Base-by-base conservation (phyloP, 495 filamentous ascomycete species). In the Podospora didyma region DNA sequence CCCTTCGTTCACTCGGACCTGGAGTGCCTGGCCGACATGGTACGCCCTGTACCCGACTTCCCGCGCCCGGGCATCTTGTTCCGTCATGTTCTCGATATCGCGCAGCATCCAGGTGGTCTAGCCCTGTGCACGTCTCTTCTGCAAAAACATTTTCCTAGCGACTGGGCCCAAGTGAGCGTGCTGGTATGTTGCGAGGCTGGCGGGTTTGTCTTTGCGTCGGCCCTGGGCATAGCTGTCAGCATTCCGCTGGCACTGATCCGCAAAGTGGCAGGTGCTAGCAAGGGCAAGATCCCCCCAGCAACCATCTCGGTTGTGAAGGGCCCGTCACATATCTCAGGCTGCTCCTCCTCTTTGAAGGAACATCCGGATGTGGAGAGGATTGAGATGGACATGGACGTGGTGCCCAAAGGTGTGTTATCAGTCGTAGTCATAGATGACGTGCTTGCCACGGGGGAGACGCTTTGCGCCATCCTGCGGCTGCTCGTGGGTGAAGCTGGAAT, bases 351-450 rank as follows among this genome's bases (percentile, higher is more conserved):
- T 57, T 57, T 49, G 66, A 68, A 70, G 31, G 60, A 62, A 19
- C 34, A 60, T 58, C 56, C 60, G 46, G 62, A 62, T 54, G 72
- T 74, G 66, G 71, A 71, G 58, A 59, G 58, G 45, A 75, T 87
- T 14, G 82, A 85, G 68, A 80, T 87, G 64, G 71, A 73, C 23
- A 63, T 62, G 53, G 71, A 73, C 68, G 66, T 73, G 46, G 56
- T 86, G 48, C 71, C 72, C 3, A 66, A 19, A 41, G 76, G 69
- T 22, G 70, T 69, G 17, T n/a, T n/a, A n/a, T 73, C 74, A 45
- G 78, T 87, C 17, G 69, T 86, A 56, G 76, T 88, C 7, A 74
- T 88, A 46, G 83, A 88, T 65, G 84, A 88, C 71, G 83, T 86
- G 53, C 78, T 87, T 60, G 75, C 83, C 35, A 82, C 80, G 26